phyloP scores from a whole-genome alignment of 768 basidiomycete species.

The Termitomyces heimii region DNA sequence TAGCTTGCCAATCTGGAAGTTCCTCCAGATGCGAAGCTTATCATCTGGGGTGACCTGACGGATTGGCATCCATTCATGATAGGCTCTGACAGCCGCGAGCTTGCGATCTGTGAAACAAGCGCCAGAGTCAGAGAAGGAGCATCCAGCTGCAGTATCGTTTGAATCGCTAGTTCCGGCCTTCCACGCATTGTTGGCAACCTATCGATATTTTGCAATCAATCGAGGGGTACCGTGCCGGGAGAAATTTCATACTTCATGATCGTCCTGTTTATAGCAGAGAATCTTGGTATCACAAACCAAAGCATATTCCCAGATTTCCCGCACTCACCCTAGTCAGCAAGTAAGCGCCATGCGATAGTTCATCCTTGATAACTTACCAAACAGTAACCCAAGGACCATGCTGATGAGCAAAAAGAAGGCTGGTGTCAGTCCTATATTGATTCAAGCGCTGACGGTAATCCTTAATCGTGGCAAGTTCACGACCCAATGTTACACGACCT shows the following conservation, averaged over 20 bases:
- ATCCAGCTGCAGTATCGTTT: constrained; percentile 36
- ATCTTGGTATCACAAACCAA: too few species aligned
- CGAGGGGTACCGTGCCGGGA: too few species aligned
- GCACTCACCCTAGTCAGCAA: too few species aligned
- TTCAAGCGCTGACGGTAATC: neutral
- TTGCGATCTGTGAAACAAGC: constrained; percentile 42
- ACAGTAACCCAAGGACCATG: neutral
- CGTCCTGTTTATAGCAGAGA: neutral
- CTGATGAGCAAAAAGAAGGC: neutral
- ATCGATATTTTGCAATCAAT: too few species aligned
- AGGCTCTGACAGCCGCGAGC: constrained; percentile 50
- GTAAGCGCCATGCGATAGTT: too few species aligned
- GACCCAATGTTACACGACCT: neutral
- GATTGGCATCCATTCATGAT: constrained; percentile 62
- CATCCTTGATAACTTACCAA: neutral
- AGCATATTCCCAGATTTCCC: too few species aligned
- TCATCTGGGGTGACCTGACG: constrained; percentile 50
- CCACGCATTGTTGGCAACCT: neutral
- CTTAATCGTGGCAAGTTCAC: neutral
- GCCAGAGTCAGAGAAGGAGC: constrained; percentile 43
- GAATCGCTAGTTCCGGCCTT: neutral
- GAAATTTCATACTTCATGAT: neutral
- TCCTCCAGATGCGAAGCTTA: constrained; percentile 55
- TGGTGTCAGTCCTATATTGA: neutral
- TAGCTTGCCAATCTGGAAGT: constrained; percentile 58